Conservation (phyloP, 1,284 basidiomycete genomes). For the Malassezia yamatoensis region DNA sequence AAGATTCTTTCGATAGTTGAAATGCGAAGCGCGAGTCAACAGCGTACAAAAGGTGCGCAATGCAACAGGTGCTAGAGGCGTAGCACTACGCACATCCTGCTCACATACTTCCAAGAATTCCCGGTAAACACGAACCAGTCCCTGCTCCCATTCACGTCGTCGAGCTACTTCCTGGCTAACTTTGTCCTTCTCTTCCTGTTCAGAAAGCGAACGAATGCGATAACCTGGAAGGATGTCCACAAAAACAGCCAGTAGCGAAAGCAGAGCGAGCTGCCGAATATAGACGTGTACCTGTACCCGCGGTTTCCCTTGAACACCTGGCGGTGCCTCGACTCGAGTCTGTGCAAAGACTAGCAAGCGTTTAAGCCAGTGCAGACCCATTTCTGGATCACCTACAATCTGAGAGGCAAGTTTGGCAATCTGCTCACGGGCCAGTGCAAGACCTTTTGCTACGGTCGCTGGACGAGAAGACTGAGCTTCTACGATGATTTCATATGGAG, state of each 20-base stretch:
- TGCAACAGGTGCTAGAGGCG: conserved; percentile 61
- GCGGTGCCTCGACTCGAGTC: conserved; percentile 18
- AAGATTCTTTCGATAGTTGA: conserved; percentile 92
- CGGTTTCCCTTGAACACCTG: conserved; percentile 46
- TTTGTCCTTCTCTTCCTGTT: conserved; percentile 80
- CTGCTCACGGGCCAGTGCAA: conserved; percentile 38
- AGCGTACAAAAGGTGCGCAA: conserved; percentile 80
- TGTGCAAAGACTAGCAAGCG: conserved; percentile 30
- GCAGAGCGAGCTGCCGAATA: conserved; percentile 74
- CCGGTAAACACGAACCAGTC: conserved; percentile 82
- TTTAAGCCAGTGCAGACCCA: conserved; percentile 35
- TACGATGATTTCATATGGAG: conserved; percentile 32
- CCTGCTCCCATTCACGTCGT: conserved; percentile 90
- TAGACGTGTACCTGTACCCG: conserved; percentile 59
- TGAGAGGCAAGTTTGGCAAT: conserved; percentile 41
- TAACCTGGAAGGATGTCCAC: conserved; percentile 80
- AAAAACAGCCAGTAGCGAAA: conserved; percentile 87
- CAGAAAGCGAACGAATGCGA: conserved; percentile 73
- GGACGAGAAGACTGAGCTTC: conserved; percentile 9
- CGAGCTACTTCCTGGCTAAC: conserved; percentile 84
- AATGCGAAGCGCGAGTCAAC: conserved; percentile 73
- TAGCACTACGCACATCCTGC: conserved; percentile 60
- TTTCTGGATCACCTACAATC: conserved; percentile 40
- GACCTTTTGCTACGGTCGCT: conserved; percentile 13
- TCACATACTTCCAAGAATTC: conserved; percentile 76